phyloP scores from a whole-genome alignment of 2,329 filamentous ascomycete species.

The Hypomyces perniciosus region DNA sequence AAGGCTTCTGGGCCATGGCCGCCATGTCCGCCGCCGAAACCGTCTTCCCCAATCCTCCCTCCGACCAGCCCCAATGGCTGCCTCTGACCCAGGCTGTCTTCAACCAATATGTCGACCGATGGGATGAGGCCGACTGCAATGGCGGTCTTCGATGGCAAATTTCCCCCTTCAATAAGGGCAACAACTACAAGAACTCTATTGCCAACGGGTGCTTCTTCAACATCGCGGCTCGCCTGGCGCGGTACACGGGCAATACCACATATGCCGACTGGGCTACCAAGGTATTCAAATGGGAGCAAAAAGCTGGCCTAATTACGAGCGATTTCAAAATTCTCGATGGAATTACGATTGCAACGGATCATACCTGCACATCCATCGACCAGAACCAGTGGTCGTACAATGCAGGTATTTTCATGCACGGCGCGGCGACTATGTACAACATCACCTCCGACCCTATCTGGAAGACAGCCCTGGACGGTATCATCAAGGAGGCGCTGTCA shows the following conservation, averaged over 20 bases:
- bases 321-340: conserved; percentile 52
- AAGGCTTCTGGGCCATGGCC: conserved; percentile 81
- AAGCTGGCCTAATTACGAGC: conserved; percentile 49
- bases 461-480: conserved; percentile 52
- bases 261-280: conserved; percentile 71
- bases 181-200: conserved; percentile 62
- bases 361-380: conserved; percentile 47
- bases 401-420: conserved; percentile 58
- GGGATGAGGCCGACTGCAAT: conserved; percentile 58
- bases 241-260: conserved; percentile 72
- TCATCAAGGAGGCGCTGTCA: conserved; percentile 44
- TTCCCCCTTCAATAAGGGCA: conserved; percentile 68
- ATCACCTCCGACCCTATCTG: conserved; percentile 48
- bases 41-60: conserved; percentile 62
- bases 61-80: conserved; percentile 64
- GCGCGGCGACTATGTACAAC: conserved; percentile 57
- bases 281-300: conserved; percentile 60
- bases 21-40: conserved; percentile 74
- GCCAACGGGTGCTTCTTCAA: conserved; percentile 67
- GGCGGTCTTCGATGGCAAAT: conserved; percentile 86
- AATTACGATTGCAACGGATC: conserved; percentile 29
- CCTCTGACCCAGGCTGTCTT: conserved; percentile 72
- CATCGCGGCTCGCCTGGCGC: conserved; percentile 62
- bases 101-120: conserved; percentile 67
- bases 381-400: conserved; percentile 65